Evolutionary conservation across 805 yeast genomes (phyloP).

Genomic region (Yarrowia sp.): DNA sequence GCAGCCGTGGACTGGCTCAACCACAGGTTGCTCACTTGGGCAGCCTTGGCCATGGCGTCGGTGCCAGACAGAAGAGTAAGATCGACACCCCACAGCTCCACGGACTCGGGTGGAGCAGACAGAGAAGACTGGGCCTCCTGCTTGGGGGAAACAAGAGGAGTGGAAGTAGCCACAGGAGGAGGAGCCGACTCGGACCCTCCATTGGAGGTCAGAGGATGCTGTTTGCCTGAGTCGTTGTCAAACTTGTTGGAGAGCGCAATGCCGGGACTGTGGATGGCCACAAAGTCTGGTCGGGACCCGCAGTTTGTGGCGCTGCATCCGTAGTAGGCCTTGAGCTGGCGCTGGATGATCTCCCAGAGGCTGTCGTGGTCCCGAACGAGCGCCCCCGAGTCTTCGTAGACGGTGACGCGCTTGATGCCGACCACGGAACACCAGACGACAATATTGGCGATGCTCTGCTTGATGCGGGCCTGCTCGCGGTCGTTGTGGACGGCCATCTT

Average conservation of each 20-base stretch:
- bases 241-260: background rate
- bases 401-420: slow-evolving; percentile 11
- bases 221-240: background rate
- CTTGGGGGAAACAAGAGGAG: background rate
- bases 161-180: background rate
- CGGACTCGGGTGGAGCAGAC: background rate
- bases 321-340: slow-evolving; percentile 8
- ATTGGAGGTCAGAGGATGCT: background rate
- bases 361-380: background rate
- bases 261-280: slow-evolving; percentile 5
- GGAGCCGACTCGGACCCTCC: slow-evolving; percentile 4
- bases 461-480: slow-evolving; percentile 15
- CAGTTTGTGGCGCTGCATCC: slow-evolving; percentile 11
- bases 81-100: slow-evolving; percentile 18
- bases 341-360: slow-evolving; percentile 22
- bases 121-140: background rate
- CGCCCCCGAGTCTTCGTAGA: slow-evolving; percentile 26
- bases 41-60: background rate
- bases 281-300: slow-evolving; percentile 9
- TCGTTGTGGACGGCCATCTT: slow-evolving; percentile 25
- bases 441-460: slow-evolving; percentile 25
- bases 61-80: background rate
- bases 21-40: slow-evolving; percentile 2
- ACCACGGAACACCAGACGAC: slow-evolving; percentile 26
- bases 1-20: background rate